phyloP scores from a whole-genome alignment of 768 basidiomycete genomes.

The Pleurotus cornucopiae region DNA sequence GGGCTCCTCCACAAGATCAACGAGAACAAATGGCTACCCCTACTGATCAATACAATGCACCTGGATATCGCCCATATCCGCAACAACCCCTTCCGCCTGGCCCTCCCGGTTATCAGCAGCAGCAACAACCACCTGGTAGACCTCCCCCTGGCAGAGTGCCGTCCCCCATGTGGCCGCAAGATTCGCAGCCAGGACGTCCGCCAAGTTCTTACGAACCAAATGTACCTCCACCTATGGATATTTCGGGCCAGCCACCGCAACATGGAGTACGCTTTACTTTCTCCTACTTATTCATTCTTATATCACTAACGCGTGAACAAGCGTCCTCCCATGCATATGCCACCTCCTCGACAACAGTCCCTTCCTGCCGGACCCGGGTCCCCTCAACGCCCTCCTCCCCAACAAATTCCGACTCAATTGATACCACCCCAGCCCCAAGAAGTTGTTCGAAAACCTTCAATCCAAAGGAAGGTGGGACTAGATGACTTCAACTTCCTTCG shows the following conservation, averaged over 20 bases:
- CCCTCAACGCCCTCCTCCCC: slow-evolving; percentile 21
- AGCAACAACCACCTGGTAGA: slow-evolving; percentile 28
- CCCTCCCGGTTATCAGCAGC: slow-evolving; percentile 33
- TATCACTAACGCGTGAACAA: slow-evolving; percentile 15
- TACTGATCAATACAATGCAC: slow-evolving; percentile 9
- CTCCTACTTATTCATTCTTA: not conserved
- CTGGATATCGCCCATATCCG: not conserved
- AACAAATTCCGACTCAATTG: slow-evolving; percentile 26
- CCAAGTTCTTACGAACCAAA: slow-evolving; percentile 28
- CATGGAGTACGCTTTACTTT: not conserved
- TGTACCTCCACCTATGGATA: slow-evolving; percentile 8
- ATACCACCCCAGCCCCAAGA: slow-evolving; percentile 29
- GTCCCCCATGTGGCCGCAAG: slow-evolving; percentile 42
- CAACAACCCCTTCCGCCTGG: not conserved
- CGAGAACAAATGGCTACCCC: slow-evolving; percentile 32
- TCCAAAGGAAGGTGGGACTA: slow-evolving; percentile 85
- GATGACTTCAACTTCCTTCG: slow-evolving; percentile 99
- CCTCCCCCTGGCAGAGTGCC: slow-evolving; percentile 41
- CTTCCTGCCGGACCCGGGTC: not conserved
- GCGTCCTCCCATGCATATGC: slow-evolving; percentile 17
- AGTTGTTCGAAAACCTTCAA: slow-evolving; percentile 38
- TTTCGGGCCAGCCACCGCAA: not conserved
- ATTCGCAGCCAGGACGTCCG: slow-evolving; percentile 26
- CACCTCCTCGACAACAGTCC: slow-evolving; percentile 15
- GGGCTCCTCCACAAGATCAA: slow-evolving; percentile 27